phyloP scores from a whole-genome alignment of 805 yeast genomes.

The Blastobotrys terrestris region DNA sequence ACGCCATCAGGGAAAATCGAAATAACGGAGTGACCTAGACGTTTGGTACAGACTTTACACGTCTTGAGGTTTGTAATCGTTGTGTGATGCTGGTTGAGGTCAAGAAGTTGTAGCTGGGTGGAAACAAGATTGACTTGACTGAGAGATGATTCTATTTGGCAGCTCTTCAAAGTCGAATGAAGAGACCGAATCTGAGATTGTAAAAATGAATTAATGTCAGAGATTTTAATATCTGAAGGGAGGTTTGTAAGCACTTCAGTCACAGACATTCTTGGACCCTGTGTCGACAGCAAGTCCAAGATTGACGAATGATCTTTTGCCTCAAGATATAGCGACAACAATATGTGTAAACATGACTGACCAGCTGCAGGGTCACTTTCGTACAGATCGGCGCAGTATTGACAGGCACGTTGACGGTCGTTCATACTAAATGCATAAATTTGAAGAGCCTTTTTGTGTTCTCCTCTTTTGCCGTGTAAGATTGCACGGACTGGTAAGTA shows the following conservation, averaged over 20 bases:
- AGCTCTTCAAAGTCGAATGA: constrained; percentile 35
- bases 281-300: constrained; percentile 36
- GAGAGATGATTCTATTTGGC: constrained; percentile 42
- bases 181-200: constrained; percentile 39
- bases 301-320: constrained; percentile 24
- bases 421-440: constrained; percentile 52
- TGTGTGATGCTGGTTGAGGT: constrained; percentile 33
- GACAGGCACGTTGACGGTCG: constrained; percentile 52
- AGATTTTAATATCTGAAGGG: constrained; percentile 46
- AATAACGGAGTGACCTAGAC: constrained; percentile 49
- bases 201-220: constrained; percentile 39
- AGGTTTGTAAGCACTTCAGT: constrained; percentile 41
- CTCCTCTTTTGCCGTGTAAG: constrained; percentile 52
- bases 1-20: constrained; percentile 40
- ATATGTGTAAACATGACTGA: constrained; percentile 39
- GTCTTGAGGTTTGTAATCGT: constrained; percentile 38
- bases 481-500: constrained; percentile 45
- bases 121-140: constrained; percentile 49
- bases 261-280: constrained; percentile 45
- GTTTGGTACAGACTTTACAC: constrained; percentile 58
- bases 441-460: constrained; percentile 57
- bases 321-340: constrained; percentile 38
- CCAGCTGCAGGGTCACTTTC: constrained; percentile 37
- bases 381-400: constrained; percentile 51
- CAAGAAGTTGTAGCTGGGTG: constrained; percentile 39